A percentile compares a stretch with the other conserved stretches of the same genome.
Evolutionary conservation across 2,329 filamentous ascomycete species (phyloP).

Genomic region (Pseudogymnoascus sp.): DNA sequence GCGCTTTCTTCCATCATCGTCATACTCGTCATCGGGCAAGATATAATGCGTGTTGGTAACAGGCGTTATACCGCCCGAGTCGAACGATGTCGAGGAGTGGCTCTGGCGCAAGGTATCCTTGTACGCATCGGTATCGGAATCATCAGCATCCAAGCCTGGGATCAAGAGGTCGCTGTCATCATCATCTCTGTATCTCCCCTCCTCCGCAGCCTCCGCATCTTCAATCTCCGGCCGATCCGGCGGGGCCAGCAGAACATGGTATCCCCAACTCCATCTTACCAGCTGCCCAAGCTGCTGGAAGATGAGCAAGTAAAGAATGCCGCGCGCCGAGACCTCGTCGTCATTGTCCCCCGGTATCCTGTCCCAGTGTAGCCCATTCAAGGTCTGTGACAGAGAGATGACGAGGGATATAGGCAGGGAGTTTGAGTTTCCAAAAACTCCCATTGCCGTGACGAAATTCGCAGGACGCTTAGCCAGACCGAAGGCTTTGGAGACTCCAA

Average conservation of each 20-base stretch:
- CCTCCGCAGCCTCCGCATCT: conserved; percentile 27
- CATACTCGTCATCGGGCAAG: conserved; percentile 36
- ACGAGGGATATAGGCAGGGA: conserved; percentile 95
- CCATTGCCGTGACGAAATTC: conserved; percentile 97
- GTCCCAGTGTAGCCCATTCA: conserved; percentile 90
- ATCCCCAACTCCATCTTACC: conserved; percentile 97
- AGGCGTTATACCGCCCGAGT: conserved; percentile 31
- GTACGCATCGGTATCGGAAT: conserved; percentile 34
- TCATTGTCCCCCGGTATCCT: conserved; percentile 88
- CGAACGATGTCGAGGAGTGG: conserved; percentile 23
- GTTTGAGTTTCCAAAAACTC: conserved; percentile 96
- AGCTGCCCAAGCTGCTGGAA: conserved; percentile 97
- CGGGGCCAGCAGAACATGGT: conserved; percentile 86
- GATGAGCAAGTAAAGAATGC: conserved; percentile 90
- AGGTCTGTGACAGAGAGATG: conserved; percentile 84
- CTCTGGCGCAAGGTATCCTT: conserved; percentile 17
- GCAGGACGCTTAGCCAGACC: conserved; percentile 76
- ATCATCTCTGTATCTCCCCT: conserved; percentile 54
- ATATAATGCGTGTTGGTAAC: conserved; percentile 27
- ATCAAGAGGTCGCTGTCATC: conserved; percentile 43
- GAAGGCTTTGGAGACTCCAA: conserved; percentile 65
- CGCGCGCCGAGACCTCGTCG: conserved; percentile 85
- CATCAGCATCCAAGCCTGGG: conserved; percentile 38
- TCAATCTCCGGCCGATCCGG: conserved; percentile 61
- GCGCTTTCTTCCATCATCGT: conserved; percentile 28